These are phyloP conservation scores for Chaetomiaceae sp. DNA, from an alignment of 2,329 filamentous ascomycete genomes.

Conservation along the genomic window DNA sequence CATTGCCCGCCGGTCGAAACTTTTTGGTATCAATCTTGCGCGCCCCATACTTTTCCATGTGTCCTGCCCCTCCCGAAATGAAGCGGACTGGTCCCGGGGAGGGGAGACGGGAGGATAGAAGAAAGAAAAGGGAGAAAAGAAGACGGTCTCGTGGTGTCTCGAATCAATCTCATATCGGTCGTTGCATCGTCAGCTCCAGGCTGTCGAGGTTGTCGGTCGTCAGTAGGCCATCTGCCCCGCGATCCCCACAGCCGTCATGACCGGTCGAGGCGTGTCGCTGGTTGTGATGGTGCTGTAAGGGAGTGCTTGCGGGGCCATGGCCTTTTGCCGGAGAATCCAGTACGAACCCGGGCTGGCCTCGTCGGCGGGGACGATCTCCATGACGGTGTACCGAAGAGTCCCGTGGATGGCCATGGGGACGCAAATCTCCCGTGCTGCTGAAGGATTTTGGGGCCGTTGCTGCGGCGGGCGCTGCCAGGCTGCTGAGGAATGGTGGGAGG, in stretches of 20 bases:
- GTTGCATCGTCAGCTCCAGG: background rate
- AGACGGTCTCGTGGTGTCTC: background rate
- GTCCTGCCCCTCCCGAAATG: background rate
- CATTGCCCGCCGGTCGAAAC: background rate
- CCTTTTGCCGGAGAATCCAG: constrained; percentile 19
- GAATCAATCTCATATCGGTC: background rate
- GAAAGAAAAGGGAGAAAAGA: background rate
- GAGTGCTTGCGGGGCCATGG: constrained; percentile 10
- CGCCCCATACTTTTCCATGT: constrained; percentile 5
- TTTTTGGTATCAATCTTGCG: constrained; percentile 19
- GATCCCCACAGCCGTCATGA: constrained; percentile 14
- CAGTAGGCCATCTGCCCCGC: constrained; percentile 8
- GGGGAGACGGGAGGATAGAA: background rate
- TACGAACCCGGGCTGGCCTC: constrained; percentile 14
- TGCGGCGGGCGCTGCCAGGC: background rate
- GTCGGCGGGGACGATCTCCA: constrained; percentile 20
- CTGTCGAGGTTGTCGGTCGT: background rate
- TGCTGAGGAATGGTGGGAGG: background rate
- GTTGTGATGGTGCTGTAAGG: constrained; percentile 19
- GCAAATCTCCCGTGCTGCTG: constrained; percentile 13
- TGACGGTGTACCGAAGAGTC: constrained; percentile 22
- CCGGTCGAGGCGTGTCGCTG: constrained; percentile 22
- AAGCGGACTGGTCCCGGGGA: constrained; percentile 1
- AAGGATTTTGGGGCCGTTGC: background rate
- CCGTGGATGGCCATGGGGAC: constrained; percentile 22